phyloP scores from a whole-genome alignment of 2,329 filamentous ascomycete species.

The Talaromyces sp. region DNA sequence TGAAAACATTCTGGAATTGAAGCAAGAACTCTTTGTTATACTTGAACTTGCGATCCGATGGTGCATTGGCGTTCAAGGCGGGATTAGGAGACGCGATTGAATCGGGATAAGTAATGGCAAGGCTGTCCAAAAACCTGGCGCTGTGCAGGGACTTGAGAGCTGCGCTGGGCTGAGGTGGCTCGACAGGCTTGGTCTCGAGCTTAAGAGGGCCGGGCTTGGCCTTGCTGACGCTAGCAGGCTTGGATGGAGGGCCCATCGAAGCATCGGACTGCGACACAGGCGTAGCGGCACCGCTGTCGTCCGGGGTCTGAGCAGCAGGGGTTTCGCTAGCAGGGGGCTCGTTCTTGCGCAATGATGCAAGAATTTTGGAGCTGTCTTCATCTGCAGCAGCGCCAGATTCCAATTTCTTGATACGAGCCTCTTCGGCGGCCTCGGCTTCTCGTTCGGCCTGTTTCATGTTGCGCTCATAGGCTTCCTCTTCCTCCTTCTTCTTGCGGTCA shows the following conservation, averaged over 20 bases:
- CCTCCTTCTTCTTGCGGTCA: slow-evolving; percentile 46
- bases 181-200: slow-evolving; percentile 78
- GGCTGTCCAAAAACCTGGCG: slow-evolving; percentile 78
- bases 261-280: slow-evolving; percentile 42
- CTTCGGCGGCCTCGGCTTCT: slow-evolving; percentile 47
- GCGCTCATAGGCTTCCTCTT: slow-evolving; percentile 41
- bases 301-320: slow-evolving; percentile 35
- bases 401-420: slow-evolving; percentile 42
- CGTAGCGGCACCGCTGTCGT: slow-evolving; percentile 45
- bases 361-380: slow-evolving; percentile 33
- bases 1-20: slow-evolving; percentile 94
- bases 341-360: slow-evolving; percentile 45
- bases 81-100: slow-evolving; percentile 88
- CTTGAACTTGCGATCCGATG: slow-evolving; percentile 77
- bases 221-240: slow-evolving; percentile 59
- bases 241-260: slow-evolving; percentile 50
- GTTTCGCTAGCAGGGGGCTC: slow-evolving; percentile 31
- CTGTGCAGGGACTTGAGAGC: slow-evolving; percentile 91
- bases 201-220: slow-evolving; percentile 86
- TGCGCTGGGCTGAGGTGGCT: slow-evolving; percentile 88
- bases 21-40: slow-evolving; percentile 95
- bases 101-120: slow-evolving; percentile 76
- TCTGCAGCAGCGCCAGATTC: slow-evolving; percentile 34
- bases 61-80: slow-evolving; percentile 72
- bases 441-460: slow-evolving; percentile 49